These are phyloP conservation scores for Colletotrichum simmondsii DNA, from an alignment of 2,329 filamentous ascomycete genomes.

Conservation along the genomic window DNA sequence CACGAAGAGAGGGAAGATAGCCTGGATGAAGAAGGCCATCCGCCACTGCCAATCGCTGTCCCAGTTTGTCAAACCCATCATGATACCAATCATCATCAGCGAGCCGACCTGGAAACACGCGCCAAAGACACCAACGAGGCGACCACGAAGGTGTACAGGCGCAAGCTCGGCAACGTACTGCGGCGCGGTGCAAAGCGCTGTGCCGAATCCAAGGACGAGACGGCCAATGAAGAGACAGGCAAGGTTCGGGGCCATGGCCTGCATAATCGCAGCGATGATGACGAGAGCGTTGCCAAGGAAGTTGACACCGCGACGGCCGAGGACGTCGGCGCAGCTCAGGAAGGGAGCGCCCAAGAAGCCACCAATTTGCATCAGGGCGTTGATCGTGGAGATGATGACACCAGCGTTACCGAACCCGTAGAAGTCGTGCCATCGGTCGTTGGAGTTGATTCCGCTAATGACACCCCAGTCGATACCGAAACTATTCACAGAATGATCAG, in stretches of 20 bases:
- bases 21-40: constrained; percentile 55
- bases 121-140: constrained; percentile 58
- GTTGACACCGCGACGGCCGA: constrained; percentile 61
- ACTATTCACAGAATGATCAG: background rate
- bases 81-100: constrained; percentile 52
- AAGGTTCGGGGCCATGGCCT: constrained; percentile 49
- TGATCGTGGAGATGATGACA: constrained; percentile 53
- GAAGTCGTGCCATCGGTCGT: constrained; percentile 53
- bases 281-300: constrained; percentile 57
- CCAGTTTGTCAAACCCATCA: constrained; percentile 53
- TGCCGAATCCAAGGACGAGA: constrained; percentile 66
- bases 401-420: constrained; percentile 54
- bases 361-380: constrained; percentile 59
- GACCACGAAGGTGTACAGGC: constrained; percentile 47
- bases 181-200: constrained; percentile 40
- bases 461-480: constrained; percentile 62
- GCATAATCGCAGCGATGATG: constrained; percentile 54
- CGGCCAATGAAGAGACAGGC: constrained; percentile 59
- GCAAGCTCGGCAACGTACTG: constrained; percentile 44
- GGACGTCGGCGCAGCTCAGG: constrained; percentile 59
- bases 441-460: constrained; percentile 57
- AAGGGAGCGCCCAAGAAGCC: constrained; percentile 60
- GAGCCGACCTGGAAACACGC: constrained; percentile 58
- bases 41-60: constrained; percentile 50
- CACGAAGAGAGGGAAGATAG: constrained; percentile 50